Evolutionary conservation across 1,284 basidiomycete genomes (phyloP).

Genomic region (Microstroma glucosiphilum): DNA sequence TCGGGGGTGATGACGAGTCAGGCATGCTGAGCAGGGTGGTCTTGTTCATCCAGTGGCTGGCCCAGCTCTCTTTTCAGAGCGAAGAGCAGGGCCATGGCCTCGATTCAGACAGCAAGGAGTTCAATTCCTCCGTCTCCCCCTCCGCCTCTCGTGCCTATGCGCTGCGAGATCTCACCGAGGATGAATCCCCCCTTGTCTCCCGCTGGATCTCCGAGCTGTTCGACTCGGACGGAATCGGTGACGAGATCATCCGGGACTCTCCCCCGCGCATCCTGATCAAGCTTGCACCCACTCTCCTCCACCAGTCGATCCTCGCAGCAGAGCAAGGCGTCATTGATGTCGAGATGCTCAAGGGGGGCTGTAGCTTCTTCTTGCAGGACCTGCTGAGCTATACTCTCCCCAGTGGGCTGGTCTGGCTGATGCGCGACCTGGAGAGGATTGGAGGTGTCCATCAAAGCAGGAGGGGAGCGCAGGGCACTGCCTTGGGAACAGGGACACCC

Average conservation of each 20-base stretch:
- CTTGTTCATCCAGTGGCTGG: conserved; percentile 1
- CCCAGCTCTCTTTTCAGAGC: background rate
- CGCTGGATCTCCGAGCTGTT: conserved; percentile 51
- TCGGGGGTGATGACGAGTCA: background rate
- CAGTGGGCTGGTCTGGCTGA: conserved; percentile 50
- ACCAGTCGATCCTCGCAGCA: conserved; percentile 54
- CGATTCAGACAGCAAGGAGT: background rate
- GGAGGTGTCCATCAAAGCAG: background rate
- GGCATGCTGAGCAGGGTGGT: conserved; percentile 4
- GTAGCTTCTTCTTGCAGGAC: conserved; percentile 57
- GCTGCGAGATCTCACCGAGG: background rate
- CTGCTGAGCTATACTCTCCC: conserved; percentile 56
- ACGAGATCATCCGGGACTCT: conserved; percentile 52
- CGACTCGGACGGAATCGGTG: conserved; percentile 52
- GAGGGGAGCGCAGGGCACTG: background rate
- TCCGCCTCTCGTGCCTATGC: background rate
- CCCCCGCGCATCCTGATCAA: conserved; percentile 52
- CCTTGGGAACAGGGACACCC: background rate
- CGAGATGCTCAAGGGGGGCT: conserved; percentile 55
- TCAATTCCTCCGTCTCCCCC: background rate
- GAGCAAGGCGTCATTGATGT: conserved; percentile 54
- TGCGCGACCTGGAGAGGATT: conserved; percentile 14
- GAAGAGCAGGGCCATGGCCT: background rate
- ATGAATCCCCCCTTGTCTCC: conserved; percentile 23
- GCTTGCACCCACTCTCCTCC: conserved; percentile 54